Base-by-base conservation (phyloP, 306 rosid genomes). In the Nissolia schottii region DNA sequence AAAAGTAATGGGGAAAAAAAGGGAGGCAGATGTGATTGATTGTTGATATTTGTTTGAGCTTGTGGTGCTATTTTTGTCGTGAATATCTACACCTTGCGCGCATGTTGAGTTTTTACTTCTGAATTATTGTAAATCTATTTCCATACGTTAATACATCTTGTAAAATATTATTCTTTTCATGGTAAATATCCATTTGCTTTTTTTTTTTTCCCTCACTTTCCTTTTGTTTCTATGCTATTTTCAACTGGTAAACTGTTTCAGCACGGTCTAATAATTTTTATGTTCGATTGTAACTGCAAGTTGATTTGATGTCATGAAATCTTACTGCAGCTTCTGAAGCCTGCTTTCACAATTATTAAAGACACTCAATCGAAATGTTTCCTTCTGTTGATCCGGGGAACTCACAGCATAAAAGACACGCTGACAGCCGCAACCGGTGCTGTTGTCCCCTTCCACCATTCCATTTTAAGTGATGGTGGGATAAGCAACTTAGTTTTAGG, bases 341-440 rank as follows among this genome's bases (percentile, higher is more conserved):
- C 96, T 6, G 89, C 93, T 37, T 91, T 91, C 77, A 89, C 97
- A 54, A 79, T 91, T 71, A 73, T 91, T 45, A 76, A 80, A 20
- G 93, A 89, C 71, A 79, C 57, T 37, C 76, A 77, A 27, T 82
- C 88, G 10, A 87, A 87, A 83, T 89, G 91, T 78, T 84, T 91
- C 67, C 96, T 91, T 66, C 87, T 89, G 25, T 67, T 91, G 79
- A 91, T 91, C 51, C 96, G 96, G 40, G 97, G 97, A 64, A 91
- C 96, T 2, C 97, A 89, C 79, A 85, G 93, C 84, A 91, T 91
- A 68, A 89, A 91, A 84, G 97, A 91, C 64, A 91, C 93, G 7
- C 77, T 91, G 54, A 89, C 97, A 25, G 93, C 93, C 20, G 96
- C 89, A 64, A 91, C 96, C 49, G 97, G 96, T 49, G 87, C 89